Percentiles rank a stretch among this genome's conserved stretches.
phyloP scores from a whole-genome alignment of 2,329 filamentous ascomycete species.

The Dactylellina parvicollis region DNA sequence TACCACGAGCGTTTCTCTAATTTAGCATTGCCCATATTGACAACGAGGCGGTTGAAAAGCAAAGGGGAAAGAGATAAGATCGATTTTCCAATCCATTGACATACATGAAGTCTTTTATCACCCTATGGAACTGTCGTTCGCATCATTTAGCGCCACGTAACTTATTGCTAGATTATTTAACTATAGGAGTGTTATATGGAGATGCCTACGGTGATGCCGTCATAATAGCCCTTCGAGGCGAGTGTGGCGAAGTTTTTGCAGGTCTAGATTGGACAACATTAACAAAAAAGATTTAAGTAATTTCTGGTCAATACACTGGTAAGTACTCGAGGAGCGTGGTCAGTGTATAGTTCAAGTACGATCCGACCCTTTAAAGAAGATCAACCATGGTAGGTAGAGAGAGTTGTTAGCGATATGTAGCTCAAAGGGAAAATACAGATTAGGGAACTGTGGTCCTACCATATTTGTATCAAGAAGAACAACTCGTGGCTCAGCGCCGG shows the following conservation, averaged over 20 bases:
- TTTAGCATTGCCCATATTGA: not conserved
- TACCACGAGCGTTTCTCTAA: not conserved
- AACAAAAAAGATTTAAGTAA: not conserved
- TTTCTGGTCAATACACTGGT: not conserved
- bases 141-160: too few relatives aligned
- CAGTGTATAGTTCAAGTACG: conserved; percentile 85
- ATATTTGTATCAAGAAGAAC: conserved; percentile 86
- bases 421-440: not conserved
- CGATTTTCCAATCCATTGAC: not conserved
- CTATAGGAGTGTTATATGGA: not conserved
- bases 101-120: conserved; percentile 89
- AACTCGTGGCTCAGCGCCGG: conserved; percentile 72
- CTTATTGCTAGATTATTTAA: too few relatives aligned
- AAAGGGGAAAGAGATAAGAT: not conserved
- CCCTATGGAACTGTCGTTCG: conserved; percentile 76
- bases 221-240: conserved; percentile 84
- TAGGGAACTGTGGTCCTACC: conserved; percentile 65
- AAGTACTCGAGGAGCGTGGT: conserved; percentile 79
- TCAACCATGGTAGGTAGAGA: not conserved
- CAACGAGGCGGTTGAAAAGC: not conserved
- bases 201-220: conserved; percentile 69
- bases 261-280: conserved; percentile 64
- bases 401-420: not conserved
- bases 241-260: conserved; percentile 89
- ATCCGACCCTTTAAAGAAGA: conserved; percentile 77